These are phyloP conservation scores for Boletus eberwhitei DNA, from an alignment of 768 basidiomycete species.

Conservation along the genomic window DNA sequence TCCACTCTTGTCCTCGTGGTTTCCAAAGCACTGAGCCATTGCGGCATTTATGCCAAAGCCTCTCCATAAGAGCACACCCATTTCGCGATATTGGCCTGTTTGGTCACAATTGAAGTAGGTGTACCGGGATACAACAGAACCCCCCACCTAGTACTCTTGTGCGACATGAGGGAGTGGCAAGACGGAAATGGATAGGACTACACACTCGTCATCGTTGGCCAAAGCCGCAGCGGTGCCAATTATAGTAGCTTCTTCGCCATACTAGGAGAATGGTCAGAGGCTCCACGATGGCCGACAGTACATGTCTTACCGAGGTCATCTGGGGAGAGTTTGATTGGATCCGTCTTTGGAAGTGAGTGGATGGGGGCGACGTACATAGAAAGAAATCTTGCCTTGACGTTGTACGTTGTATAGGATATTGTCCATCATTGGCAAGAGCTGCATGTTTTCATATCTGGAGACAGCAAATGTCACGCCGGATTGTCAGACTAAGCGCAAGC, in stretches of 20 bases:
- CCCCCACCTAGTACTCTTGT: conserved; percentile 67
- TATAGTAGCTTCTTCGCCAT: conserved; percentile 90
- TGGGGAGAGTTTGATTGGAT: conserved; percentile 27
- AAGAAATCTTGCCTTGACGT: conserved; percentile 89
- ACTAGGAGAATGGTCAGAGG: conserved; percentile 37
- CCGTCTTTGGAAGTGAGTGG: not conserved
- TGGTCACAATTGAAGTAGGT: not conserved
- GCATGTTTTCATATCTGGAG: conserved; percentile 72
- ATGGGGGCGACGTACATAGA: conserved; percentile 58
- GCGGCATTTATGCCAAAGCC: conserved; percentile 74
- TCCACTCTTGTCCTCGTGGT: conserved; percentile 70
- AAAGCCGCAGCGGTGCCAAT: conserved; percentile 88
- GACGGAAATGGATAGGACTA: conserved; percentile 4
- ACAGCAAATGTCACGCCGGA: not conserved
- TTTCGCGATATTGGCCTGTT: conserved; percentile 87
- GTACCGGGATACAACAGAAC: not conserved
- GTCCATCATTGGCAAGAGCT: conserved; percentile 77
- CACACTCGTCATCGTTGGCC: conserved; percentile 80
- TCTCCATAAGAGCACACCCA: conserved; percentile 88
- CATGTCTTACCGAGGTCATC: conserved; percentile 75
- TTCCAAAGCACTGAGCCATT: conserved; percentile 93
- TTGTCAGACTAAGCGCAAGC: not conserved
- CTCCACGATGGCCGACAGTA: not conserved
- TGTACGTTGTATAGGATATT: conserved; percentile 89
- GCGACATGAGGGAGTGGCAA: conserved; percentile 6